Percentiles rank a stretch among this genome's conserved stretches.
Evolutionary conservation across 1,284 basidiomycete species (phyloP).

Genomic region (Puccinia coronata): DNA sequence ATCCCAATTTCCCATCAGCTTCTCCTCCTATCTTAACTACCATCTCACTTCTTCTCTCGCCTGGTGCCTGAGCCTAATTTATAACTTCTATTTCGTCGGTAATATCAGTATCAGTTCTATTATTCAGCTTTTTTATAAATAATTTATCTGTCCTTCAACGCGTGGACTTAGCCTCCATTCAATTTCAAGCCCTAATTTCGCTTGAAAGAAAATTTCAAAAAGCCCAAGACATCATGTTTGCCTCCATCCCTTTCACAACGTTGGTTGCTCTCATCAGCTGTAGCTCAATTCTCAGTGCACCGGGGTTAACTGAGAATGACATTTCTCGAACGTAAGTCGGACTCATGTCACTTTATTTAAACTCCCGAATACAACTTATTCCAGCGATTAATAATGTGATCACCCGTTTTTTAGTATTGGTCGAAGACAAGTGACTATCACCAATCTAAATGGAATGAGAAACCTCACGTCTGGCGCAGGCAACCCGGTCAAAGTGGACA

Average conservation of each 20-base stretch:
- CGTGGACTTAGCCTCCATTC: too few species aligned
- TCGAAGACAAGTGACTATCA: background rate
- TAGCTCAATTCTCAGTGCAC: constrained; percentile 1
- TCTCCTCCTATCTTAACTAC: background rate
- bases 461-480: background rate
- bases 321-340: background rate
- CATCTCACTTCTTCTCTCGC: constrained; percentile 2
- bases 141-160: background rate
- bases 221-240: background rate
- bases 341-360: background rate
- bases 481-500: background rate
- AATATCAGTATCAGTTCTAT: constrained; percentile 17
- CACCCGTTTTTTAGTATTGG: background rate
- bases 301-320: background rate
- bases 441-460: background rate
- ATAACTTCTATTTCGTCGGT: background rate
- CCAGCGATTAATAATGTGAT: background rate
- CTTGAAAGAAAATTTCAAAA: background rate
- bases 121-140: background rate
- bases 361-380: background rate
- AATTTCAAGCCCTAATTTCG: background rate
- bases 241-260: constrained; percentile 11
- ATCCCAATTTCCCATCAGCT: background rate
- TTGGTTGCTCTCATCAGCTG: constrained; percentile 23
- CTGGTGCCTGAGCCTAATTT: constrained; percentile 17